Evolutionary conservation across 2,329 filamentous ascomycete genomes (phyloP).

Genomic region (Venturiaceae sp.): DNA sequence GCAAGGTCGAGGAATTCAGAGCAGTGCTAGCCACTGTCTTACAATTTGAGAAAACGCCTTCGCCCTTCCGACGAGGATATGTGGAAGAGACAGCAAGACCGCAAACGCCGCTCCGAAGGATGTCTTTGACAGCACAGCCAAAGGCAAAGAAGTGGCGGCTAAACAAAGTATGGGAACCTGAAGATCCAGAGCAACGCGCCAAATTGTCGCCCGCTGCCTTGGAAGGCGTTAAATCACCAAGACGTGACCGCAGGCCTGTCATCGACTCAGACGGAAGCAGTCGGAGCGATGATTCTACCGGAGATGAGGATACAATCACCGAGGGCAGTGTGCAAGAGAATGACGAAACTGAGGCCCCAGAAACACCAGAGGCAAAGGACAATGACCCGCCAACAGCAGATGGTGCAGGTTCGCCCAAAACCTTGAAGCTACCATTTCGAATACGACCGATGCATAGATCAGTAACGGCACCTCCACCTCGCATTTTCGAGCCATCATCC

Average conservation of each 20-base stretch:
- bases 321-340: neutral
- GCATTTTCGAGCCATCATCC: neutral
- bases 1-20: conserved; percentile 57
- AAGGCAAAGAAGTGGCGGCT: conserved; percentile 39
- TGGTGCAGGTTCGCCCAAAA: neutral
- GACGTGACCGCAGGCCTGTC: neutral
- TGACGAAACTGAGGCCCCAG: neutral
- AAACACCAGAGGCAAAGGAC: neutral
- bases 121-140: conserved; percentile 41
- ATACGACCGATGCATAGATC: neutral
- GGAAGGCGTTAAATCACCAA: neutral
- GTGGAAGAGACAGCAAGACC: conserved; percentile 61
- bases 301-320: neutral
- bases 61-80: conserved; percentile 73
- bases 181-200: conserved; percentile 24
- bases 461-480: conserved; percentile 4
- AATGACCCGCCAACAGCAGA: neutral
- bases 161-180: conserved; percentile 37
- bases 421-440: neutral
- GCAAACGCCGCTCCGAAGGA: conserved; percentile 47
- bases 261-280: conserved; percentile 16
- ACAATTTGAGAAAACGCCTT: conserved; percentile 79
- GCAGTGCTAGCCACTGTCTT: conserved; percentile 61
- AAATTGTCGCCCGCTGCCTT: neutral
- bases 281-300: conserved; percentile 11